These are phyloP conservation scores for Lepidium aucheri DNA, from an alignment of 345 rosid species.

Conservation along the genomic window DNA sequence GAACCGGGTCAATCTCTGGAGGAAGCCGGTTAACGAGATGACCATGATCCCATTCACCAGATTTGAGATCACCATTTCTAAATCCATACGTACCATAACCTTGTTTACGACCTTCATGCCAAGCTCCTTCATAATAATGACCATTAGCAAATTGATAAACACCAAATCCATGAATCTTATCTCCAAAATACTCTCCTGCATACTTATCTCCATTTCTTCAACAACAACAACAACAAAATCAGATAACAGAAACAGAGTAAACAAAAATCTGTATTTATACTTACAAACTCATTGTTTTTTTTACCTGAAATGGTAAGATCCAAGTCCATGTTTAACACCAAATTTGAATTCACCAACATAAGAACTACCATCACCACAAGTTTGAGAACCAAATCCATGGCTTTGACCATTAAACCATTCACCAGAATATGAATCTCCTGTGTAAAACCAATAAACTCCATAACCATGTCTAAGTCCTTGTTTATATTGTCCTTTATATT, in stretches of 20 bases:
- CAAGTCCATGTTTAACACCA: slow-evolving; percentile 90
- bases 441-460: slow-evolving; percentile 75
- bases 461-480: slow-evolving; percentile 77
- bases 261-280: neutral
- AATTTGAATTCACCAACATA: slow-evolving; percentile 75
- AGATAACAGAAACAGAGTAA: neutral
- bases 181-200: slow-evolving; percentile 90
- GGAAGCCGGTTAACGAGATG: slow-evolving; percentile 41
- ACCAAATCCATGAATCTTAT: slow-evolving; percentile 90
- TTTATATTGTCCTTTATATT: slow-evolving; percentile 78
- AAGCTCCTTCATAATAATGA: slow-evolving; percentile 89
- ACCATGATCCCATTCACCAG: slow-evolving; percentile 82
- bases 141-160: slow-evolving; percentile 83
- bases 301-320: slow-evolving; percentile 89
- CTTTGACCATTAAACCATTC: slow-evolving; percentile 96
- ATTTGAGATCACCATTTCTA: slow-evolving; percentile 54
- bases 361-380: slow-evolving; percentile 84
- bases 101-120: slow-evolving; percentile 96
- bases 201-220: slow-evolving; percentile 90
- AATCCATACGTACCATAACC: slow-evolving; percentile 81
- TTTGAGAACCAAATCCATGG: slow-evolving; percentile 80
- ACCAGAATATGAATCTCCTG: slow-evolving; percentile 89
- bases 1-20: slow-evolving; percentile 35
- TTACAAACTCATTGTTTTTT: too few relatives aligned
- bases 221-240: neutral